These are phyloP conservation scores for Lantana camara DNA, from an alignment of 257 asterid species.

Conservation along the genomic window DNA sequence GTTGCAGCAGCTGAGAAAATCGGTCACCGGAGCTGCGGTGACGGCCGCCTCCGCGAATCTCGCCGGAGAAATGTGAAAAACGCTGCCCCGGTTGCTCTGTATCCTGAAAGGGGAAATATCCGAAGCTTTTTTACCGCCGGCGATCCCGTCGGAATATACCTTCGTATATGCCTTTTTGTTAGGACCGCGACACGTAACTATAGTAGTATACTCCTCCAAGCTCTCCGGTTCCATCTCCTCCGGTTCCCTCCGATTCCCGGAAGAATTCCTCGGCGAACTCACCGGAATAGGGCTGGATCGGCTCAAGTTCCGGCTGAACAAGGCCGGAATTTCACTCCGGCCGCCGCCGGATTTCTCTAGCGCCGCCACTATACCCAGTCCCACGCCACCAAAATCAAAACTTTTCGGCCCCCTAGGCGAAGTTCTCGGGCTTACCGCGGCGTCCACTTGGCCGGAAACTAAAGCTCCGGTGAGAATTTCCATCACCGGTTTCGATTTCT, in stretches of 20 bases:
- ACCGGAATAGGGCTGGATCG: conserved; percentile 75
- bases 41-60: conserved; percentile 33
- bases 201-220: conserved; percentile 67
- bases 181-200: conserved; percentile 66
- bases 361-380: conserved; percentile 85
- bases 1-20: conserved; percentile 73
- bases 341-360: conserved; percentile 52
- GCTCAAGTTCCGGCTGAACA: conserved; percentile 47
- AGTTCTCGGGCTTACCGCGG: conserved; percentile 42
- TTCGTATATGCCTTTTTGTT: conserved; percentile 47
- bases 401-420: conserved; percentile 56
- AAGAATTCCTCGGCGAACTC: conserved; percentile 25
- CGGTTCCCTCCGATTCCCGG: not conserved
- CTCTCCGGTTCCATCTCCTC: conserved; percentile 44
- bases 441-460: conserved; percentile 27
- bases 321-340: conserved; percentile 32
- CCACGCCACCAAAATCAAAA: conserved; percentile 74
- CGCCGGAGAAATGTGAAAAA: conserved; percentile 70
- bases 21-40: conserved; percentile 46
- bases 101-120: conserved; percentile 32
- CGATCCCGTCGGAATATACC: conserved; percentile 50
- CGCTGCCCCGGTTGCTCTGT: conserved; percentile 38
- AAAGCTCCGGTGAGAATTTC: conserved; percentile 51
- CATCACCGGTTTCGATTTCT: conserved; percentile 57
- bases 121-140: conserved; percentile 22